Base-by-base conservation (phyloP, 345 rosid species). In the Ceriops zippeliana region DNA sequence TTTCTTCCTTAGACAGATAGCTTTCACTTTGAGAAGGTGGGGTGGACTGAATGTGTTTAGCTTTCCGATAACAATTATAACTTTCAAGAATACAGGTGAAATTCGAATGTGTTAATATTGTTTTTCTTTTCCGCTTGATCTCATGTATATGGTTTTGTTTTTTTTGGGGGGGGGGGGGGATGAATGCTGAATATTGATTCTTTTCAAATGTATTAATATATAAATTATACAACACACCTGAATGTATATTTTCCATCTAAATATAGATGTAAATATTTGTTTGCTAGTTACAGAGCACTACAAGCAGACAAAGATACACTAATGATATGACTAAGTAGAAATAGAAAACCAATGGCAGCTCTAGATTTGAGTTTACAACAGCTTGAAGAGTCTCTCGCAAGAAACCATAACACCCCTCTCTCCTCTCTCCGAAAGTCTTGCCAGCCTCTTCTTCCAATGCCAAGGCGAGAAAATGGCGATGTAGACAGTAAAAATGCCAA, bases 1-100 rank as follows among this genome's bases (percentile, higher is more conserved):
- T 83, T 70, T 77, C 93, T 70, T 67, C 84, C 51, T 76, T 88
- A 35, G 93, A 84, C 56, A 74, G 90, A 72, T 86, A 76, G 59
- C 21, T 24, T 24, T 28, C 3, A 37, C 26, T 20, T 17, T 65
- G 19, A 20, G 21, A 30, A 28, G 35, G 21, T 13, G 11, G 1
- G 30, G 8, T 47, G 31, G 30, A 42, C 49, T 42, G 49, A 42
- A 35, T 30, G 52, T 31, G 52, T 31, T 38, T 61, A 61, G 62
- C 61, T 1, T 49, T 35, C 19, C 32, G 57, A 38, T 42, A 32
- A 26, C 65, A 37, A 15, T 69, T 24, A 9, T 28, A 34, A 7
- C 37, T 34, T 34, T 7, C 1, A 69, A 7, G 28, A 32, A 19
- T 46, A 28, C 9, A 38, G 7, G 31, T 13, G 27, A 47, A 60